Evolutionary conservation across 768 basidiomycete species (phyloP).

Genomic region (Tricholomella constricta): DNA sequence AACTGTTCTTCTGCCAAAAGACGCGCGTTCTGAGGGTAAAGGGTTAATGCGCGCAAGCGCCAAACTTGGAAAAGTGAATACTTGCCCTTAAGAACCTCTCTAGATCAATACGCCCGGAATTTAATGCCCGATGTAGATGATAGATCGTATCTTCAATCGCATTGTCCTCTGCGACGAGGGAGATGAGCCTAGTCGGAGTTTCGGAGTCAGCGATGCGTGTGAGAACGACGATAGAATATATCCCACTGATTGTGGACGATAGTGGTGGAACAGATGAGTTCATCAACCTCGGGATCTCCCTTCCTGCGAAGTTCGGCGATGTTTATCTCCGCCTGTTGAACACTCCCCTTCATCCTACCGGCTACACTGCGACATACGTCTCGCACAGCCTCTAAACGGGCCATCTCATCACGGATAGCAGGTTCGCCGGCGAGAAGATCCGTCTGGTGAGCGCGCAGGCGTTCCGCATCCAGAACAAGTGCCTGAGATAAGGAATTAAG

Average conservation of each 20-base stretch:
- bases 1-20: slow-evolving; percentile 94
- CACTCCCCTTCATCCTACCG: slow-evolving; percentile 60
- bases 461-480: slow-evolving; percentile 66
- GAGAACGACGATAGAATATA: slow-evolving; percentile 13
- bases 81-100: slow-evolving; percentile 91
- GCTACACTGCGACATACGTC: slow-evolving; percentile 87
- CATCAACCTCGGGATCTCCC: slow-evolving; percentile 94
- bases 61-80: slow-evolving; percentile 19
- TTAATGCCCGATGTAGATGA: slow-evolving; percentile 92
- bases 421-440: slow-evolving; percentile 91
- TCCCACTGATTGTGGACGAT: slow-evolving; percentile 97
- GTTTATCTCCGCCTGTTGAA: slow-evolving; percentile 70
- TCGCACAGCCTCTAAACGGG: slow-evolving; percentile 86
- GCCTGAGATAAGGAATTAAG: slow-evolving; percentile 69
- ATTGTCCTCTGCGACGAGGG: slow-evolving; percentile 98
- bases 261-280: slow-evolving; percentile 91
- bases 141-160: slow-evolving; percentile 99
- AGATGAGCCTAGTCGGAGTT: slow-evolving; percentile 68
- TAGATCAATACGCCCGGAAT: slow-evolving; percentile 88
- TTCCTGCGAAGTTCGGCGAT: slow-evolving; percentile 76
- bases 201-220: slow-evolving; percentile 9
- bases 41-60: slow-evolving; percentile 12
- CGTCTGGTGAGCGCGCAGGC: slow-evolving; percentile 75
- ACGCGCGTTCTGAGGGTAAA: slow-evolving; percentile 64
- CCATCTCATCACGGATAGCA: slow-evolving; percentile 96